Percentiles rank a stretch among this genome's conserved stretches.
These are phyloP conservation scores for Funneliformis geosporum DNA, from an alignment of 192 early-diverging fungal species.

Conservation along the genomic window DNA sequence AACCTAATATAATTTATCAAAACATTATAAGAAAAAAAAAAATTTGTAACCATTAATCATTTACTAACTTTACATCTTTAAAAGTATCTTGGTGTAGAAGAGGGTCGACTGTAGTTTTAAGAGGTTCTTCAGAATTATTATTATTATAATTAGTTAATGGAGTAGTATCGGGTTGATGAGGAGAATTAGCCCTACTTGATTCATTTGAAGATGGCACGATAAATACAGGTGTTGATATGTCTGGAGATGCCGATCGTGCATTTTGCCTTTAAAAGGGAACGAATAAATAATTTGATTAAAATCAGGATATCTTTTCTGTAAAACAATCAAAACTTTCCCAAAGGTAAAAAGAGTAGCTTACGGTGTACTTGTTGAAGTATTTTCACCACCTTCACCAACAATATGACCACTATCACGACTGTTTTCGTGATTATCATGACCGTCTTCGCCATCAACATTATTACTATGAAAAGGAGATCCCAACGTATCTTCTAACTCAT, in stretches of 20 bases:
- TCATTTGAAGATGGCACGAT: neutral
- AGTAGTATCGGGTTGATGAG: neutral
- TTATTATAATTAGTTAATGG: neutral
- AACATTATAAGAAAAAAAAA: no score
- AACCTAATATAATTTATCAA: no score
- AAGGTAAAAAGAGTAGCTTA: neutral
- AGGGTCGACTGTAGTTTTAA: neutral
- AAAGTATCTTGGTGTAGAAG: neutral
- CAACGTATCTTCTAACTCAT: slow-evolving; percentile 16
- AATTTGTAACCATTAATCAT: neutral
- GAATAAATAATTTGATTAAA: no score
- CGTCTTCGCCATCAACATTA: neutral
- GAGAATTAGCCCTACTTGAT: neutral
- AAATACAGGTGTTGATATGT: neutral
- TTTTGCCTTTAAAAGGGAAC: neutral
- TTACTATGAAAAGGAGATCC: neutral
- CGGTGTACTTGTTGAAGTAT: neutral
- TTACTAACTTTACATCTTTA: neutral
- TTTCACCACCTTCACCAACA: no score
- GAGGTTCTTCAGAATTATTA: neutral
- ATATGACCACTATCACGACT: no score
- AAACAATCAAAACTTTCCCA: no score
- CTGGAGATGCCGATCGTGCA: neutral
- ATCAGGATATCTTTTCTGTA: neutral
- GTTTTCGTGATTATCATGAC: neutral